These are phyloP conservation scores for Candida palmyrensis DNA, from an alignment of 805 yeast species.

Conservation along the genomic window DNA sequence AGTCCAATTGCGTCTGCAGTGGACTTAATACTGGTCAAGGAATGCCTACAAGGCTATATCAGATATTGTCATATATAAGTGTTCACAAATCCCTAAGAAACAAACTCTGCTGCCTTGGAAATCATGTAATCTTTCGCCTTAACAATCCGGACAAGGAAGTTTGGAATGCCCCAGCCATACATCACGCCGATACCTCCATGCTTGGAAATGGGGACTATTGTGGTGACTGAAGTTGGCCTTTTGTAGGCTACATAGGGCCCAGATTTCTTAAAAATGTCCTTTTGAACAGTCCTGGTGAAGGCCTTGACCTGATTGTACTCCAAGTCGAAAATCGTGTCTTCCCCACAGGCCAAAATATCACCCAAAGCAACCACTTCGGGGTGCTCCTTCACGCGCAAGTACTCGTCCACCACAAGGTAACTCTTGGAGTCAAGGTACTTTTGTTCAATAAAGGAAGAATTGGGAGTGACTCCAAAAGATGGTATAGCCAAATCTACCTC, in stretches of 20 bases:
- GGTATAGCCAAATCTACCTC: conserved; percentile 27
- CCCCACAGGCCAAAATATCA: conserved; percentile 23
- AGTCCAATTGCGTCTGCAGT: no score
- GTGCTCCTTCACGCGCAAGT: conserved; percentile 18
- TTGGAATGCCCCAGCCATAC: conserved; percentile 25
- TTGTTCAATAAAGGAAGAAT: conserved; percentile 24
- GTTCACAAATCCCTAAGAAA: not conserved
- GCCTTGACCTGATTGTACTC: conserved; percentile 15
- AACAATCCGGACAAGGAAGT: conserved; percentile 18
- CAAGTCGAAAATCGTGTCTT: conserved; percentile 21
- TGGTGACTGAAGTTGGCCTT: conserved; percentile 8
- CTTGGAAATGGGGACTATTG: conserved; percentile 28
- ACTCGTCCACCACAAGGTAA: conserved; percentile 22
- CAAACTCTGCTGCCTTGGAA: conserved; percentile 13
- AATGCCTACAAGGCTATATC: no score
- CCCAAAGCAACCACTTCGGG: conserved; percentile 29
- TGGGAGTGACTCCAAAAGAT: conserved; percentile 22
- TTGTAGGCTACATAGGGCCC: conserved; percentile 10
- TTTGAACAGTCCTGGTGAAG: conserved; percentile 10
- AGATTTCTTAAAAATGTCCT: conserved; percentile 9
- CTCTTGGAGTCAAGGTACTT: conserved; percentile 20
- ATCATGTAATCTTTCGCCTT: conserved; percentile 26
- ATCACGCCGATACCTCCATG: conserved; percentile 31
- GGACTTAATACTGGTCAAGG: no score
- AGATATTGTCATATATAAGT: no score